Base-by-base conservation (phyloP, 1,284 basidiomycete species). In the Irpex sp. region DNA sequence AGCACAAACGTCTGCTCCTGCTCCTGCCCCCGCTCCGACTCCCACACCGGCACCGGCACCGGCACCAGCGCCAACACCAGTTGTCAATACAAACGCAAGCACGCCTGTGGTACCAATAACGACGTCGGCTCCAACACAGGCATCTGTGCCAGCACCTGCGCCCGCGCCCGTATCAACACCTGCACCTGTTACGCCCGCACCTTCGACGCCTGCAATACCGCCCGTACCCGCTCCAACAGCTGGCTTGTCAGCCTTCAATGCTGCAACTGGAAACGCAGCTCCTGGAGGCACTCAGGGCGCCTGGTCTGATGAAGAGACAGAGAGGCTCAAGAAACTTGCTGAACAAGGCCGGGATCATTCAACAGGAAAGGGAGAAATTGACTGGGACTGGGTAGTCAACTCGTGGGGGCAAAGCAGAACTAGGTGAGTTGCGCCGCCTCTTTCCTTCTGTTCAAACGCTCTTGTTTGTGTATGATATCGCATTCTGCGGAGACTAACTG, bases 271-370 rank as follows among this genome's bases (percentile, higher is more conserved):
- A 33, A 77, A 73, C 51, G 65, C 75, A 6, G 79, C 74, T 3
- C 69, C 77, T 8, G 80, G 79, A 11, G 82, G 82, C 19, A 85
- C 85, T 59, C 86, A 87, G 63, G 89, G 89, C 0, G 80, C 87
- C 8, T 92, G 90, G 90, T 84, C 87, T 1, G 87, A 90, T 5
- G 88, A 89, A 63, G 90, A 92, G 70, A 83, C 83, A 0, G 87
- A 89, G 64, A 80, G 82, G 51, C 70, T 92, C 64, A 87, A 81
- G 73, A 83, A 80, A 59, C 70, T 92, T 31, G 84, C 86, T 0
- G 90, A 91, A 65, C 83, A 89, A 61, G 86, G 86, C 69, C 81
- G 79, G 65, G 75, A 76, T 43, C 73, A 76, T 5, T 69, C 68
- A 6, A 71, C 71, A 60, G 71, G 69, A 64, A 73, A 72, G 63